Conservation (phyloP, 2,329 filamentous ascomycete species). For the Biscogniauxia mediterranea region DNA sequence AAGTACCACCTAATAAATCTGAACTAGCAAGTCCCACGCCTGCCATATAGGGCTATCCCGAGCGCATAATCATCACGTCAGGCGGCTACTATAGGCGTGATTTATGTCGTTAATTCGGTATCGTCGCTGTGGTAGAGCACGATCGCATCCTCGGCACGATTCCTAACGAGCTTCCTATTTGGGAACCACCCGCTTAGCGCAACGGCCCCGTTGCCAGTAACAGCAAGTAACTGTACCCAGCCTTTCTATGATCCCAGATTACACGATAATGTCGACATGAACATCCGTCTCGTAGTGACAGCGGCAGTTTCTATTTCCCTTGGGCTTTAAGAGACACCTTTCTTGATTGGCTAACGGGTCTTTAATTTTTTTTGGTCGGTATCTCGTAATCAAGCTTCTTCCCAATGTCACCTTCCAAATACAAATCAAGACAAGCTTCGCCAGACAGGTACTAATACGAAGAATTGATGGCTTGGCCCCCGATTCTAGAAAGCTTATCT, state of each 20-base stretch:
- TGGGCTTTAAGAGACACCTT: background rate
- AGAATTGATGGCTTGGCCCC: background rate
- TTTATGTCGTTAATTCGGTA: background rate
- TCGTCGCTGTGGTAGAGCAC: background rate
- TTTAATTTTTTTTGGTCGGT: background rate
- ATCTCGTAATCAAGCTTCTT: background rate
- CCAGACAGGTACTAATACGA: background rate
- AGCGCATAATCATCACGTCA: too few relatives aligned
- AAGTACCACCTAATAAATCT: too few relatives aligned
- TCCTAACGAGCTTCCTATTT: slow-evolving; percentile 6
- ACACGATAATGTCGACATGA: background rate
- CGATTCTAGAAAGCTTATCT: slow-evolving; percentile 6
- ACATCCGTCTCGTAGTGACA: background rate
- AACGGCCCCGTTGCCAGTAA: background rate
- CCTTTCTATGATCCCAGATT: background rate
- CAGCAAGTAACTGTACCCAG: background rate
- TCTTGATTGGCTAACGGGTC: slow-evolving; percentile 3
- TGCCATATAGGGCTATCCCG: too few relatives aligned
- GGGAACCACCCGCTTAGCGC: slow-evolving; percentile 3
- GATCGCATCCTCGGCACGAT: slow-evolving; percentile 5
- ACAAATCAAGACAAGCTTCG: slow-evolving; percentile 5
- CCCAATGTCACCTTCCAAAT: slow-evolving; percentile 6
- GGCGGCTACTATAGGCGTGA: too few relatives aligned
- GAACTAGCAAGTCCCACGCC: too few relatives aligned
- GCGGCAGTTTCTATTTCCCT: background rate